A percentile compares a stretch with the other conserved stretches of the same genome.
Evolutionary conservation across 768 basidiomycete genomes (phyloP).

Genomic region (Suillus sp.): DNA sequence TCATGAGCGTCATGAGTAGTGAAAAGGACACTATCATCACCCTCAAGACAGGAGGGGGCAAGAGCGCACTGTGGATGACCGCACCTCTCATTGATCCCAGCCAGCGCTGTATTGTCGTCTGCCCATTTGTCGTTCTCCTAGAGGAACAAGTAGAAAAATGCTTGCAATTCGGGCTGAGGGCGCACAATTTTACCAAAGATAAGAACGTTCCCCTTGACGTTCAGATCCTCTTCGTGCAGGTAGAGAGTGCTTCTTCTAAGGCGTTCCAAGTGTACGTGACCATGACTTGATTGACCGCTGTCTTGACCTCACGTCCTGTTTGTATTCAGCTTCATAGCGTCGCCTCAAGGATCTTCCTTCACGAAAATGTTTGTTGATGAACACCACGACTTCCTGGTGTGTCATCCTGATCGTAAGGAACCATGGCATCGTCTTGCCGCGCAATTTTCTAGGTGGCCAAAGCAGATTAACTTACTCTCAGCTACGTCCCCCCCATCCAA

Average conservation of each 20-base stretch:
- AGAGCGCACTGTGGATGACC: neutral
- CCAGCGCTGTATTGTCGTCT: neutral
- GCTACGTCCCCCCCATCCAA: neutral
- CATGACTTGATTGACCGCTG: neutral
- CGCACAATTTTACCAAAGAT: neutral
- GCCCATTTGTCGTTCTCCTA: neutral
- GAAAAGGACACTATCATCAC: neutral
- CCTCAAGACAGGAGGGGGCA: neutral
- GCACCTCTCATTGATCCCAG: neutral
- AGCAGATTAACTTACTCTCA: no score
- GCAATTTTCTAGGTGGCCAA: no score
- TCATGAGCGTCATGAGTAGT: neutral
- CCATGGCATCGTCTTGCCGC: neutral
- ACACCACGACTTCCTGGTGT: neutral
- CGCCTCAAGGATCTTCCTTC: neutral
- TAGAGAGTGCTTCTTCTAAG: neutral
- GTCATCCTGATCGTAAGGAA: neutral
- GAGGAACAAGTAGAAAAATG: neutral
- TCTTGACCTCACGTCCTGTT: neutral
- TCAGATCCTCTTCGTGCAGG: neutral
- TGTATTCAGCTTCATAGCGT: neutral
- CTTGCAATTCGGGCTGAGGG: neutral
- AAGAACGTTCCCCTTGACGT: neutral
- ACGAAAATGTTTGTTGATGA: neutral
- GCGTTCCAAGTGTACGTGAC: neutral